Base-by-base conservation (phyloP, 164 flowering plant species). In the Stephania yunnanensis region DNA sequence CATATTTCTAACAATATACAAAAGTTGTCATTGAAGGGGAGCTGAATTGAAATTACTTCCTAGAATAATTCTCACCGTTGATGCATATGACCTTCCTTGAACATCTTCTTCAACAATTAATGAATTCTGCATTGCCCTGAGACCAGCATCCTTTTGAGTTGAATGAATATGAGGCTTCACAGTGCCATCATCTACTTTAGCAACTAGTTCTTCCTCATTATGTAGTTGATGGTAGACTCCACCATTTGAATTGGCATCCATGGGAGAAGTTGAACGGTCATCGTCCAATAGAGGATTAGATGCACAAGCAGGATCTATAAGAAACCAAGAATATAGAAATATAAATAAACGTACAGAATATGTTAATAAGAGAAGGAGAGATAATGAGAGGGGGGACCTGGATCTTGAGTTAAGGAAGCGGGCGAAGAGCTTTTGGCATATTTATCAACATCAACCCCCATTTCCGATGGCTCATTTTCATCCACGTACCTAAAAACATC, bases 401-500 rank as follows among this genome's bases (percentile, higher is more conserved):
- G 85, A 29, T 82, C 84, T 8, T 88, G 80, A 69, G 85, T 69
- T 20, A 75, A 29, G 73, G 87, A 82, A 6, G 77, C 20, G 17
- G 64, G n/a, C 13, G 64, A 58, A 58, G 19, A 5, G 19, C 20
- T 58, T 58, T 58, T 78, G 42, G 71, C 81, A 11, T 78, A 78
- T 61, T 80, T 87, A 76, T 67, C 72, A 61, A 36, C 81, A 55
- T 65, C 36, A 58, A 58, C 64, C 13, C 19, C 64, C 17, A 79
- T 58, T 58, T 58, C 64, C 64, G 5, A 20, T 70, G 82, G 73
- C 76, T 79, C 53, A 67, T 87, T 53, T 48, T 81, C 88, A 12
- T 86, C 92, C 5, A 89, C 76, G 78, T 85, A 92, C 75, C 93
- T 86, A 76, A 89, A 88, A 42, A 91, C 83, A 81, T 92, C 97